Evolutionary conservation across 345 rosid genomes (phyloP), one percentile per base, ranked within the genome.

Genomic region (Lumnitzera littorea): DNA sequence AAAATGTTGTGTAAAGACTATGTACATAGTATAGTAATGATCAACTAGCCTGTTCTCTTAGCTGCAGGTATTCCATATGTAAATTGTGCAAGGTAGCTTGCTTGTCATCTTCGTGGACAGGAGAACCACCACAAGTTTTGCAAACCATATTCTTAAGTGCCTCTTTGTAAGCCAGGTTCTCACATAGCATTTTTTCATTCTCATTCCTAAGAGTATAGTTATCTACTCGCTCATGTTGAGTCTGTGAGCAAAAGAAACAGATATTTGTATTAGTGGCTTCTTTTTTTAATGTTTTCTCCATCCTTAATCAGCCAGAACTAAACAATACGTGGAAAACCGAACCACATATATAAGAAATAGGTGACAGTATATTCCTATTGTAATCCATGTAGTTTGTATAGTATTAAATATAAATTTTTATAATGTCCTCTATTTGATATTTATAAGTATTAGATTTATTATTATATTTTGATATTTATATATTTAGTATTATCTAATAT

Each of bases 61-160:
- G 59, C 0, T 54, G 65, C 11, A 63, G 65, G 57, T 91, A 80
- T 63, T 88, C 87, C 20, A 63, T 17, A 47, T 71, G 84, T 66
- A 85, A 57, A 20, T 59, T 65, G 15, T 76, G 67, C 56, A 83
- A 48, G 58, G 64, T 74, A 11, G 0, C 62, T 51, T 70, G 74
- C 24, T 82, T 73, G 54, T 72, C 79, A 50, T 82, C 85, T 51
- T 57, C 76, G 0, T 81, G 87, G 11, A 73, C 62, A 5, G 87
- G 73, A 9, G 89, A 85, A 29, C 94, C 96, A 2, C 89, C 90
- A 55, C 98, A 91, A 50, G 76, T 13, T 5, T 81, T 85, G 63
- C 98, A 91, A 9, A 70, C 62, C 53, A 77, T 80, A 25, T 74
- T 84, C 52, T 67, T 78, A 27, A 91, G 55, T 2, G 82, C 84